A percentile compares a stretch with the other conserved stretches of the same genome.
Conservation (phyloP, 2,329 filamentous ascomycete species). For the Penicillium sp. region DNA sequence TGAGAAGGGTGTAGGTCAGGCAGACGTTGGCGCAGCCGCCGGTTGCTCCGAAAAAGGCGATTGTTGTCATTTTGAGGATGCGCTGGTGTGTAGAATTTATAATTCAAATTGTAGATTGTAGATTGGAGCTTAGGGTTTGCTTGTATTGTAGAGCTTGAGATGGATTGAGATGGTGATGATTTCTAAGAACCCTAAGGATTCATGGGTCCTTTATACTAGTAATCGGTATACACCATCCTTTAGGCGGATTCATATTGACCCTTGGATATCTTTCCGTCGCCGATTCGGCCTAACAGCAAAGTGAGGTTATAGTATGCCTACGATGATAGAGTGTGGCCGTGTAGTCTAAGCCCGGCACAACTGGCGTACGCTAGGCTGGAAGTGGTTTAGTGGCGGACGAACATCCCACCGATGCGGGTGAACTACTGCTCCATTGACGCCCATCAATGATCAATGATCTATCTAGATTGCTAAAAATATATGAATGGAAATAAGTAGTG, state of each 20-base stretch:
- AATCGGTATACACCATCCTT: background rate
- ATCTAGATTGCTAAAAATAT: background rate
- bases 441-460: background rate
- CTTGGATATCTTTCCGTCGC: background rate
- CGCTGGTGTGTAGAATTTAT: background rate
- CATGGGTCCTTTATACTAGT: background rate
- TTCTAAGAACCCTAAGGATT: background rate
- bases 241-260: background rate
- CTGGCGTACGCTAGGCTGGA: background rate
- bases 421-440: background rate
- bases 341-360: background rate
- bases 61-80: slow-evolving; percentile 26
- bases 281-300: background rate
- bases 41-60: slow-evolving; percentile 56
- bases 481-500: background rate
- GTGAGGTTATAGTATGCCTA: background rate
- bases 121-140: background rate
- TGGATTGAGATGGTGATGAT: background rate
- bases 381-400: background rate
- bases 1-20: slow-evolving; percentile 46
- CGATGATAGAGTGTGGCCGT: background rate
- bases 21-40: slow-evolving; percentile 49
- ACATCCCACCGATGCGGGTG: background rate
- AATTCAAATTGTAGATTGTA: background rate
- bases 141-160: background rate